Evolutionary conservation across 139 green algal species (phyloP).

Genomic region (Pleodorina starrii): DNA sequence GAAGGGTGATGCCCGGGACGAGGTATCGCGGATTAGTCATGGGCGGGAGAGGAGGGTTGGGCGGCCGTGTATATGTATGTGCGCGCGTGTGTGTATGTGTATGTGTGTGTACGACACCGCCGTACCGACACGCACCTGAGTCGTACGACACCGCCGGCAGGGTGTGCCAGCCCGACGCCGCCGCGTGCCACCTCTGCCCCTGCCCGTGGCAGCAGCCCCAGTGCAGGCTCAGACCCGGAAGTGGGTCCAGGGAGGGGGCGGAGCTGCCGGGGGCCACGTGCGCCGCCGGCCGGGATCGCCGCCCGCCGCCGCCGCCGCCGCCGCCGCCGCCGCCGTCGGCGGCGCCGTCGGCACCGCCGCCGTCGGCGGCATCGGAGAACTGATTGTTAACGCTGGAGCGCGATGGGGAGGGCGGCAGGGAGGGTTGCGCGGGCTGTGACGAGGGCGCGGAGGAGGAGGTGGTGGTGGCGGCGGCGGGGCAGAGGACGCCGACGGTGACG

Average conservation of each 20-base stretch:
- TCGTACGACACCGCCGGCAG: constrained; percentile 42
- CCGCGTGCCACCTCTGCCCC: constrained; percentile 5
- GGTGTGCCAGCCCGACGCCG: constrained; percentile 21
- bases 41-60: too few species aligned
- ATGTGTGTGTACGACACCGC: too few species aligned
- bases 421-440: not conserved
- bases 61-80: too few species aligned
- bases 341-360: not conserved
- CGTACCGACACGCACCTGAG: too few species aligned
- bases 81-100: too few species aligned
- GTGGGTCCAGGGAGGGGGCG: constrained; percentile 15
- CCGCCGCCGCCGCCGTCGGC: not conserved
- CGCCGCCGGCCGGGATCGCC: too few species aligned
- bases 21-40: too few species aligned
- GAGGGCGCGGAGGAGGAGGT: not conserved
- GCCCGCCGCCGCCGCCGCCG: not conserved
- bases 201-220: constrained; percentile 26
- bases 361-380: not conserved
- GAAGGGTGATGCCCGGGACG: too few species aligned
- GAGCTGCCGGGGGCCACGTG: not conserved
- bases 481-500: constrained; percentile 2
- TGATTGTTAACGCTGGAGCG: not conserved
- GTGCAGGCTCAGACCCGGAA: constrained; percentile 12
- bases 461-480: not conserved
- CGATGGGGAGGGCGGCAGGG: not conserved